Percentiles rank a stretch among this genome's conserved stretches.
These are phyloP conservation scores for Xylaria sp. DNA, from an alignment of 2,329 filamentous ascomycete genomes.

Conservation along the genomic window DNA sequence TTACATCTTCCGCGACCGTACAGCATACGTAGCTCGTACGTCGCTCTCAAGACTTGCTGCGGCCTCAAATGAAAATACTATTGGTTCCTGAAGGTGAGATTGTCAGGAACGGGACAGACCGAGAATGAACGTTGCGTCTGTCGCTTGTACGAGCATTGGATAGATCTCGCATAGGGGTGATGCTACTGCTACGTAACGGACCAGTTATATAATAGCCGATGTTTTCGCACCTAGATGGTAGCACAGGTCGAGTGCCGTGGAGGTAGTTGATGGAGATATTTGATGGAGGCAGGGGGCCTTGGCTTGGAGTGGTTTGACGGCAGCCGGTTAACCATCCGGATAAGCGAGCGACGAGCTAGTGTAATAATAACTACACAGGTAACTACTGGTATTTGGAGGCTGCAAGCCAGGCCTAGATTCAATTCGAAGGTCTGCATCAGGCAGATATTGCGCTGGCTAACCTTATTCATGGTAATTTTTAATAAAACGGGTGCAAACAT, in stretches of 20 bases:
- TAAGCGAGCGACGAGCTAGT: background rate
- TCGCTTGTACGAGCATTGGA: background rate
- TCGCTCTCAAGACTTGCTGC: slow-evolving; percentile 9
- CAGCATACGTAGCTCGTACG: slow-evolving; percentile 4
- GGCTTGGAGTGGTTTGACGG: background rate
- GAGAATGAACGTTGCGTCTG: slow-evolving; percentile 22
- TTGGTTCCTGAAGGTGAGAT: background rate
- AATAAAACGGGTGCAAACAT: no score
- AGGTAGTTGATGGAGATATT: no score
- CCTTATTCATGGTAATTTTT: no score
- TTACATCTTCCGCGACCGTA: background rate
- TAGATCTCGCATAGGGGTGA: slow-evolving; percentile 13
- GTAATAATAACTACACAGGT: background rate
- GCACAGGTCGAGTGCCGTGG: background rate
- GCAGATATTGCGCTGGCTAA: no score
- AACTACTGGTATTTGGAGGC: background rate
- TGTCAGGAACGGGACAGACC: background rate
- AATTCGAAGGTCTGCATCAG: background rate
- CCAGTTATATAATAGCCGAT: slow-evolving; percentile 29
- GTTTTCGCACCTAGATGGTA: slow-evolving; percentile 8
- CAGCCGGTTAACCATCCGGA: slow-evolving; percentile 17
- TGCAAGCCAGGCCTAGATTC: background rate
- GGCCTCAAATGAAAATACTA: background rate
- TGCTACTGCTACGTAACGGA: slow-evolving; percentile 34
- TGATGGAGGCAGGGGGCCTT: slow-evolving; percentile 1